Evolutionary conservation across 768 basidiomycete species (phyloP), one percentile per base, ranked within the genome.

Genomic region (Amanita fuliginea): DNA sequence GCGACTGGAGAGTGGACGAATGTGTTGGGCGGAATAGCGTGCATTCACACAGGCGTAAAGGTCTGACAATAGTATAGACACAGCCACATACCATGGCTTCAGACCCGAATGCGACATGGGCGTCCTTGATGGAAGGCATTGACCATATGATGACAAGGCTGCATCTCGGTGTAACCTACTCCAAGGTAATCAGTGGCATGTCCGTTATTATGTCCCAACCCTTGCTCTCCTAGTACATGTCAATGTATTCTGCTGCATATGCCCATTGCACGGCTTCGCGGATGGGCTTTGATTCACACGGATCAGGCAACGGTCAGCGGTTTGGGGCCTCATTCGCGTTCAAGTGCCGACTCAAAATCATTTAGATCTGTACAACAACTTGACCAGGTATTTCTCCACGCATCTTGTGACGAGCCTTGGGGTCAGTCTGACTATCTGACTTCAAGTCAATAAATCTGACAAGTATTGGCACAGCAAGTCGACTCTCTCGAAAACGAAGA

Each of bases 261-360:
- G 97, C 98, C 71, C 98, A 95, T 64, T 99, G 96, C 62, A 97
- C 90, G 22, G 86, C 86, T 24, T 86, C 86, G 3, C 83, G 82
- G 64, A 85, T 84, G 81, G 49, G 49, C 3, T 50, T 42, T 41
- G 49, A 50, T 50, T n/a, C 41, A 30, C 33, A 33, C 7, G 49
- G 49, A 50, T 41, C 47, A 18, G 49, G 49, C 32, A 50, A 41
- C 28, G 49, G 49, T 50, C 7, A 37, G 35, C 26, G 35, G 24
- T 35, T 13, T 24, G 22, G 36, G 4, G 45, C 33, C 41, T 54
- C 57, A 54, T 49, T 52, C 49, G n/a, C 16, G 61, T 87, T 86
- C 86, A 48, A 94, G 94, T 35, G 90, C 93, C 42, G 94, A 93
- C 69, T 63, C 97, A 65, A n/a, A 95, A 95, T 88, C 95, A 95